Evolutionary conservation across 768 basidiomycete species (phyloP).

Genomic region (Agrocybe pediades): DNA sequence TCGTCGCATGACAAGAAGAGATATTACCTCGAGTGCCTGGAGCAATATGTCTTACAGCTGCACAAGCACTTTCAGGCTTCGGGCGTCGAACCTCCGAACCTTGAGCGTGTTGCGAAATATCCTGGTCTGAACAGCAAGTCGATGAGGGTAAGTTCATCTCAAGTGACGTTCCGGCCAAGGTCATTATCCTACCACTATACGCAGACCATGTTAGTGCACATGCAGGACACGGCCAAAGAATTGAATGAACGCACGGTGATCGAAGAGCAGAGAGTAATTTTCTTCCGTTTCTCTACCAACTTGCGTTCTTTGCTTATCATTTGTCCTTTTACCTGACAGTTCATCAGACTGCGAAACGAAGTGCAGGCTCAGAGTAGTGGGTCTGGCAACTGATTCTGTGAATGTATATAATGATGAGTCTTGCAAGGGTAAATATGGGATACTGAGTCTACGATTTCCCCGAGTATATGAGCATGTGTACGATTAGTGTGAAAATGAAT

Average conservation of each 20-base stretch:
- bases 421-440: too few relatives aligned
- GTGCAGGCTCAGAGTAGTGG: slow-evolving; percentile 1
- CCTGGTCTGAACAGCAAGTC: slow-evolving; percentile 63
- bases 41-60: slow-evolving; percentile 68
- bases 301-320: background rate
- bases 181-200: background rate
- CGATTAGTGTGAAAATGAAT: too few relatives aligned
- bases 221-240: slow-evolving; percentile 56
- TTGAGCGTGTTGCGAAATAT: slow-evolving; percentile 54
- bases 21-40: slow-evolving; percentile 71
- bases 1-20: slow-evolving; percentile 80
- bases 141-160: slow-evolving; percentile 48
- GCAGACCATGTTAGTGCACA: slow-evolving; percentile 71
- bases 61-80: slow-evolving; percentile 61
- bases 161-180: background rate
- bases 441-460: too few relatives aligned
- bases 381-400: background rate
- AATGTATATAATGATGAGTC: background rate
- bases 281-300: background rate
- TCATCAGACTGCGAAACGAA: slow-evolving; percentile 16
- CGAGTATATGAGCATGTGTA: too few relatives aligned
- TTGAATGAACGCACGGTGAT: slow-evolving; percentile 49
- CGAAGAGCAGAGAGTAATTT: slow-evolving; percentile 57
- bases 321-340: slow-evolving; percentile 10
- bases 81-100: slow-evolving; percentile 44